Evolutionary conservation across 495 filamentous ascomycete genomes (phyloP).

Genomic region (Cercophora sp.): DNA sequence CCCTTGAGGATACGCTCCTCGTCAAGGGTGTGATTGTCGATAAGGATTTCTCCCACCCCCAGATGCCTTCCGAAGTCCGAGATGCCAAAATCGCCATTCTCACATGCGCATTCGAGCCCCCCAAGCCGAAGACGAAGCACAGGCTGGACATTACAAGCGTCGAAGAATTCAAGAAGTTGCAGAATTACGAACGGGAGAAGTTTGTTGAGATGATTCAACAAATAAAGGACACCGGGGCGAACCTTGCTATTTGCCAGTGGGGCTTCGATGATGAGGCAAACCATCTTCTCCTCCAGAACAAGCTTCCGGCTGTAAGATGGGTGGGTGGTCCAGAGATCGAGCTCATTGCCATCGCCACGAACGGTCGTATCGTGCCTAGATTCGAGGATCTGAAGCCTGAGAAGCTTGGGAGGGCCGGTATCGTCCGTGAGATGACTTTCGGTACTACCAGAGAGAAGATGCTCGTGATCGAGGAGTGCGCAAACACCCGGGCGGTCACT

Average conservation of each 20-base stretch:
- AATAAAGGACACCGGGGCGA: constrained; percentile 95
- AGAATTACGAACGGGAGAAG: constrained; percentile 90
- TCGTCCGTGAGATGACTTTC: constrained; percentile 92
- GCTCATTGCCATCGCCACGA: constrained; percentile 96
- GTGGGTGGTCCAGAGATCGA: constrained; percentile 98
- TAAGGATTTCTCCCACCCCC: constrained; percentile 99
- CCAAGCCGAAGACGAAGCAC: constrained; percentile 99
- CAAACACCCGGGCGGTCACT: constrained; percentile 94
- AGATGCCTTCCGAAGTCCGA: constrained; percentile 91
- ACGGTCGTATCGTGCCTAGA: constrained; percentile 92
- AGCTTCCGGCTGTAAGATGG: constrained; percentile 94
- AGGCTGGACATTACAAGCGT: constrained; percentile 97
- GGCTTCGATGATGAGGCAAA: constrained; percentile 99
- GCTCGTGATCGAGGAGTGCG: constrained; percentile 98
- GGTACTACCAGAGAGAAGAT: constrained; percentile 98
- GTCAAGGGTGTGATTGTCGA: constrained; percentile 98
- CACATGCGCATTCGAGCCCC: constrained; percentile 98
- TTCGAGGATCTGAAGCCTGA: constrained; percentile 90
- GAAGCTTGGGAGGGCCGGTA: constrained; percentile 86
- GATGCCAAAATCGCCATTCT: constrained; percentile 97
- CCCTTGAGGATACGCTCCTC: constrained; percentile 90
- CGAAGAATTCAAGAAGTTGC: constrained; percentile 95
- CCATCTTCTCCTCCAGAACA: constrained; percentile 91
- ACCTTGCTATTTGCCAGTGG: constrained; percentile 98
- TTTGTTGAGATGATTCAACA: constrained; percentile 98